Evolutionary conservation across 495 filamentous ascomycete species (phyloP).

Genomic region (Jackrogersella multiformis): DNA sequence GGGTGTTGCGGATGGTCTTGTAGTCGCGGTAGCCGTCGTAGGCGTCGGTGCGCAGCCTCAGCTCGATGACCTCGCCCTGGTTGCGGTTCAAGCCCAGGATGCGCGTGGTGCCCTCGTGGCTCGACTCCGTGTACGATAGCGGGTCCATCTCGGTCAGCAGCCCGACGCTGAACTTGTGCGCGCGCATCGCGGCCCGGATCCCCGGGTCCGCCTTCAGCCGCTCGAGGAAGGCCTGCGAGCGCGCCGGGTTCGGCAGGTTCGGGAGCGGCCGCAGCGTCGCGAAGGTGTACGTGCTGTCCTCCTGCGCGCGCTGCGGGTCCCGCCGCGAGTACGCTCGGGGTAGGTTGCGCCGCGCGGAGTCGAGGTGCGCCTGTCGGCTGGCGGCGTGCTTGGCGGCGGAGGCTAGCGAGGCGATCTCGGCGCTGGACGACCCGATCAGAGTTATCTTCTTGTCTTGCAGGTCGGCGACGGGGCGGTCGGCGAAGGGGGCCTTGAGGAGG

Average conservation of each 20-base stretch:
- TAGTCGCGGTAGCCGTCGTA: conserved; percentile 96
- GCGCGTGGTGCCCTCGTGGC: conserved; percentile 71
- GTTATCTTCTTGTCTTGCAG: conserved; percentile 66
- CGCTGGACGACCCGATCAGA: conserved; percentile 67
- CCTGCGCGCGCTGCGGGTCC: conserved; percentile 48
- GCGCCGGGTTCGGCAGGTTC: conserved; percentile 78
- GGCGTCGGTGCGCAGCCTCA: conserved; percentile 88
- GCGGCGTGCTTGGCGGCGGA: conserved; percentile 51
- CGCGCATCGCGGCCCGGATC: conserved; percentile 81
- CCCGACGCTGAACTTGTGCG: conserved; percentile 85
- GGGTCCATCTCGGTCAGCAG: conserved; percentile 97
- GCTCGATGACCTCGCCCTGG: conserved; percentile 87
- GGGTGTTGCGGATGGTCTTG: conserved; percentile 84
- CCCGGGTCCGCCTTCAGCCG: conserved; percentile 84
- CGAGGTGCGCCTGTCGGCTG: conserved; percentile 51
- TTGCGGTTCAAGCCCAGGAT: conserved; percentile 92
- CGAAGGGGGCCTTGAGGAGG: conserved; percentile 67
- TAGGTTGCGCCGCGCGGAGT: conserved; percentile 46
- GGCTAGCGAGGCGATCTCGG: conserved; percentile 61
- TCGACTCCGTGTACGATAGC: conserved; percentile 72
- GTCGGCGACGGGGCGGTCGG: conserved; percentile 55
- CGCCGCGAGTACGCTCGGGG: conserved; percentile 39
- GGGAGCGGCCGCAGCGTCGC: conserved; percentile 75
- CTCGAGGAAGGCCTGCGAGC: conserved; percentile 75
- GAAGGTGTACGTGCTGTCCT: conserved; percentile 80